phyloP scores from a whole-genome alignment of 148 eudicot genomes.

The Rhododendron ovatum region DNA sequence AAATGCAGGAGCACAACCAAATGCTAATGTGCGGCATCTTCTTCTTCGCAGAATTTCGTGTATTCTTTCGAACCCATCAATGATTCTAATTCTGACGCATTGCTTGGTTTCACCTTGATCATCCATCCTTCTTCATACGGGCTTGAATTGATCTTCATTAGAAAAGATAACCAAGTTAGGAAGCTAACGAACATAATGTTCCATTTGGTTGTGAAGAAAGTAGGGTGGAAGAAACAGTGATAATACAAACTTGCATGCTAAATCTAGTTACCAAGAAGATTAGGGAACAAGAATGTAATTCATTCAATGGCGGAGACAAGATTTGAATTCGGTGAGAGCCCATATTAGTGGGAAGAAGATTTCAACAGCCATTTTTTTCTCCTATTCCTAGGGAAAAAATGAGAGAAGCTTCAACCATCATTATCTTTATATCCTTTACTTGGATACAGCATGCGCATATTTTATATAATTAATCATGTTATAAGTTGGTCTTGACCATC shows the following conservation, averaged over 20 bases:
- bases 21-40: constrained; percentile 50
- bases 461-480: too few species aligned
- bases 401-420: neutral
- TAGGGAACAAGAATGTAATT: neutral
- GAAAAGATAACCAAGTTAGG: neutral
- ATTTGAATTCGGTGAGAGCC: neutral
- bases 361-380: neutral
- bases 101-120: constrained; percentile 90
- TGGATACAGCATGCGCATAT: neutral
- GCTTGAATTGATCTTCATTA: constrained; percentile 68
- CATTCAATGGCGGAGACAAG: neutral
- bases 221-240: neutral
- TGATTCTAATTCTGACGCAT: constrained; percentile 66
- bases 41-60: constrained; percentile 74
- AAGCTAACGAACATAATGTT: neutral
- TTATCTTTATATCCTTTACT: neutral
- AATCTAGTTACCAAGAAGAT: neutral
- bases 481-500: too few species aligned
- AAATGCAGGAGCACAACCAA: neutral
- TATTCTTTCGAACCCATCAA: constrained; percentile 71
- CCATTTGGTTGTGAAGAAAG: neutral
- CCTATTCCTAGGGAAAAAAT: neutral
- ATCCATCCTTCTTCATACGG: constrained; percentile 98
- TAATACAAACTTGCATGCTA: too few species aligned
- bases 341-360: neutral